Base-by-base conservation (phyloP, 2,329 filamentous ascomycete species). In the Aphanocladium album region DNA sequence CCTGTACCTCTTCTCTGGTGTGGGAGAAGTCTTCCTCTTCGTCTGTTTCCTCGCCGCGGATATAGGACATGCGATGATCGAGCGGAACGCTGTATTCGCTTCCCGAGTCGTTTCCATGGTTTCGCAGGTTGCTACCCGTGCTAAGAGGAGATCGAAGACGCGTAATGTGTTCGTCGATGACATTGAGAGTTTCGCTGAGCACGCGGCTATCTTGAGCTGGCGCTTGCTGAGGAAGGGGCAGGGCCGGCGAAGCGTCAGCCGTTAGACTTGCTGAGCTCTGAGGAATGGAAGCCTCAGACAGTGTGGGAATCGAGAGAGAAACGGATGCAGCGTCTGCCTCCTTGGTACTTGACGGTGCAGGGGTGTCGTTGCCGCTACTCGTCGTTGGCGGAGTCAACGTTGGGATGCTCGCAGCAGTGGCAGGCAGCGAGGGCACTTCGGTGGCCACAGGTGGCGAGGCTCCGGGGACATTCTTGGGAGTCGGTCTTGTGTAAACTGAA, bases 101-200 rank as follows among this genome's bases (percentile, higher is more conserved):
- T 54, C 88, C 89, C 2, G 92, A 96, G 72, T 96, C 91, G 64
- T 86, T 91, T 47, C 80, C 75, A 56, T 76, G 74, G 60, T 80
- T 69, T 65, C 83, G 77, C 64, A 87, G 25, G 72, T 62, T 62
- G 35, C 63, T 68, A 37, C 72, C 74, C 27, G 84, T 82, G 63
- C 78, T 82, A 63, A 79, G 77, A 7, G 82, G 77, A 19, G 82
- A 83, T 63, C 83, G 79, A 64, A 98, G 84, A 72, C 96, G 90
- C 46, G 91, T 96, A 67, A 98, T 96, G 71, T 97, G 93, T 75
- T 98, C 93, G 72, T 98, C 89, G 68, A 98, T 98, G 62, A 98
- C 93, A 69, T 92, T 96, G 56, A 98, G 77, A 0, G 93, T 97
- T 73, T 98, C 93, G 71, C 93, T 92, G 79, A 98, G 89, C 54